A percentile compares a stretch with the other conserved stretches of the same genome.
These are phyloP conservation scores for Tuber microsphaerosporum DNA, from an alignment of 495 filamentous ascomycete genomes.

Conservation along the genomic window DNA sequence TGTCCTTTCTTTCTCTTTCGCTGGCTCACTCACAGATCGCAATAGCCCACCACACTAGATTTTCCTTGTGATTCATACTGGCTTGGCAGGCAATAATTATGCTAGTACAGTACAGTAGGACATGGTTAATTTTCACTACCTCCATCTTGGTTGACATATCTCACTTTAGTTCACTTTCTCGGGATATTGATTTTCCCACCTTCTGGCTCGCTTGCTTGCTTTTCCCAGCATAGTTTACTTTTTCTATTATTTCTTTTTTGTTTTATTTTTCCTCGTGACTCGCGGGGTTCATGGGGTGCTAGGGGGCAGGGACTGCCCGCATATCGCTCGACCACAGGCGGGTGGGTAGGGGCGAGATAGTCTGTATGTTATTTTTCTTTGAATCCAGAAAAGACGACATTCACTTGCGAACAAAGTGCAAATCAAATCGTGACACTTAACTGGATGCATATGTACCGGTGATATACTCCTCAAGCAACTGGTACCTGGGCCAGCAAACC, in stretches of 20 bases:
- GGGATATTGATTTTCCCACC: neutral
- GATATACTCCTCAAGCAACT: neutral
- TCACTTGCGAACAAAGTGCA: neutral
- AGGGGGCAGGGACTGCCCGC: neutral
- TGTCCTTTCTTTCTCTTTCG: neutral
- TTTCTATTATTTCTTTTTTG: neutral
- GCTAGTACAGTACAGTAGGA: neutral
- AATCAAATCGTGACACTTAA: neutral
- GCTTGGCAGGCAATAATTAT: neutral
- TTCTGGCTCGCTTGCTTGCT: neutral
- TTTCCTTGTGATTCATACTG: neutral
- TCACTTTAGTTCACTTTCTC: constrained; percentile 2
- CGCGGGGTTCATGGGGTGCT: neutral
- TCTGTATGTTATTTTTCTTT: neutral
- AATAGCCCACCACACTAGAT: neutral
- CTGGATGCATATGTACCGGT: constrained; percentile 2
- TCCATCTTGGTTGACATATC: neutral
- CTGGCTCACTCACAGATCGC: neutral
- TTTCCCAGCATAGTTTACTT: neutral
- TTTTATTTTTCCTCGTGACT: neutral
- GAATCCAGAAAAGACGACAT: neutral
- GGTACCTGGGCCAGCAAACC: constrained; percentile 3
- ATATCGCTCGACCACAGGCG: neutral
- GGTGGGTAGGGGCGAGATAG: neutral
- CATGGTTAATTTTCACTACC: neutral